Evolutionary conservation across 768 basidiomycete species (phyloP), one percentile per base, ranked within the genome.

Genomic region (Panellus pusillus): DNA sequence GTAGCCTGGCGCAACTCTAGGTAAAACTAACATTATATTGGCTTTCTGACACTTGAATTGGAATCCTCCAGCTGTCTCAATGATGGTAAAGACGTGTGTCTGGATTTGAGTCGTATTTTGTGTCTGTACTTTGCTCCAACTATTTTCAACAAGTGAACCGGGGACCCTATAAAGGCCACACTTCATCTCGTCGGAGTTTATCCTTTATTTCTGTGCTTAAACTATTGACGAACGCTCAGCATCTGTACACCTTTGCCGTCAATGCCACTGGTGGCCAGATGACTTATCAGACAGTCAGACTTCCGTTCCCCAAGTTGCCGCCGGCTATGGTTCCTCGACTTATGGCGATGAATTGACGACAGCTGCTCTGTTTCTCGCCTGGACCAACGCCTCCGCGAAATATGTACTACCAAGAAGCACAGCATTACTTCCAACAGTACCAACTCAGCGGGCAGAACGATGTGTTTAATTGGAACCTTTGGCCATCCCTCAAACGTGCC

Each of bases 391-490:
- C 51, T 82, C 81, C 1, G 72, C 81, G 8, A 67, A 74, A 3
- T 73, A n/a, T n/a, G n/a, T n/a, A 80, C 49, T 91, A 84, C 62
- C 65, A 75, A 18, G 80, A 89, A 54, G 90, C 90, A 1, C 76
- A 82, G 64, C 66, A 71, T 7, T 82, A 81, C 63, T 93, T 84
- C 66, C 63, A 70, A 9, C 70, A 80, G 29, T 89, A 81, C 63
- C 67, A 75, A 20, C 74, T 95, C 0, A 67, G 70, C 2, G 74
- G 74, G 1, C 71, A 77, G 31, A 70, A 84, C 41, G 70, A 74
- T 2, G 83, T 88, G 6, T 89, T 93, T 70, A 94, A 94, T 66
- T 98, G 94, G 94, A 93, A 94, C 65, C n/a, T n/a, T n/a, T n/a
- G n/a, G n/a, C n/a, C n/a, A n/a, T n/a, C n/a, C n/a, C n/a, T n/a